Percentiles rank a stretch among this genome's conserved stretches.
Evolutionary conservation across 2,329 filamentous ascomycete genomes (phyloP).

Genomic region (Pseudogymnoascus pannorum): DNA sequence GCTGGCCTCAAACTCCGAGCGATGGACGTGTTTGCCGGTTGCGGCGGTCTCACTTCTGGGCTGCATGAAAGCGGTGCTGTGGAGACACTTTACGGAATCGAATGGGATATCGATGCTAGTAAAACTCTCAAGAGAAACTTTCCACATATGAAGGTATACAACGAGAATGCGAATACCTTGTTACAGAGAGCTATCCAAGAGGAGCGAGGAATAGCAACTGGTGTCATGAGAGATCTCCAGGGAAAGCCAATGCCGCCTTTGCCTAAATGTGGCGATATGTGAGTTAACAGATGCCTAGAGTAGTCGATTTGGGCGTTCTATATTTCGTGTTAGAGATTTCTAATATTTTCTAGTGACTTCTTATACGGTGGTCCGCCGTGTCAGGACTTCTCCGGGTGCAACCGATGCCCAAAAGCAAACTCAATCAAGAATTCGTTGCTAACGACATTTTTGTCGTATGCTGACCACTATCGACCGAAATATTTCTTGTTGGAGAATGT

Average conservation of each 20-base stretch:
- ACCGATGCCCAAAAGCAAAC: constrained; percentile 12
- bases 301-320: not conserved
- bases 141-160: constrained; percentile 10
- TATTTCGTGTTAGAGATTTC: not conserved
- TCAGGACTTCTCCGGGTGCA: constrained; percentile 14
- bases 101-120: constrained; percentile 1
- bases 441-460: constrained; percentile 16
- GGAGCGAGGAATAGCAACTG: constrained; percentile 7
- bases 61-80: constrained; percentile 4
- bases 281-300: not conserved
- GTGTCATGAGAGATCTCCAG: constrained; percentile 9
- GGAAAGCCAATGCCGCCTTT: constrained; percentile 12
- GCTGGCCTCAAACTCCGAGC: constrained; percentile 1
- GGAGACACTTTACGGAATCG: not conserved
- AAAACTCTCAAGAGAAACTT: constrained; percentile 2
- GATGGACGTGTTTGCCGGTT: constrained; percentile 9
- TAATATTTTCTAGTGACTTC: constrained; percentile 11
- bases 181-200: constrained; percentile 12
- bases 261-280: constrained; percentile 14
- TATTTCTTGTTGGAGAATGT: constrained; percentile 25
- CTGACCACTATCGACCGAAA: constrained; percentile 21
- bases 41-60: not conserved
- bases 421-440: constrained; percentile 21
- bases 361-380: constrained; percentile 18
- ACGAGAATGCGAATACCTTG: constrained; percentile 14